Conservation (phyloP, 1,284 basidiomycete species). For the Puccinia novopanici region DNA sequence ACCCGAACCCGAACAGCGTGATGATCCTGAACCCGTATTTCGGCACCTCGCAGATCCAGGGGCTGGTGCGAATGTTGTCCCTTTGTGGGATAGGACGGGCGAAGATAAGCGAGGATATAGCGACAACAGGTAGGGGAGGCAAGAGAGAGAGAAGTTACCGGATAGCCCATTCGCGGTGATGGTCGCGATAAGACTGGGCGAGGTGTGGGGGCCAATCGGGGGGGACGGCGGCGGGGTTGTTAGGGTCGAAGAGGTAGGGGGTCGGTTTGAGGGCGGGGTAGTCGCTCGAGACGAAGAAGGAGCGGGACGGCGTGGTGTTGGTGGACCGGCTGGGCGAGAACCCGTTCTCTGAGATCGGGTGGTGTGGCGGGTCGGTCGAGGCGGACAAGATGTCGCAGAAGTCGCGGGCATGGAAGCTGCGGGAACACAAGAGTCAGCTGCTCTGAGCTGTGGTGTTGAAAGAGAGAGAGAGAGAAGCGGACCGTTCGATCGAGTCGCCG, state of each 20-base stretch:
- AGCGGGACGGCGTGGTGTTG: conserved; percentile 4
- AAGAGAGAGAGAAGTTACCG: neutral
- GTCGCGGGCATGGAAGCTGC: conserved; percentile 32
- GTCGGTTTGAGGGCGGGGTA: neutral
- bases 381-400: conserved; percentile 41
- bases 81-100: neutral
- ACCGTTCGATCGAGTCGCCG: conserved; percentile 47
- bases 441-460: neutral
- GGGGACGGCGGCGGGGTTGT: conserved; percentile 2
- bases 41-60: conserved; percentile 47
- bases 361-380: neutral
- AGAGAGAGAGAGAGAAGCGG: neutral
- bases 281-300: conserved; percentile 7
- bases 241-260: conserved; percentile 4
- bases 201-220: conserved; percentile 25
- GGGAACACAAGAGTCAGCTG: neutral
- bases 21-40: conserved; percentile 43
- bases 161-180: conserved; percentile 34
- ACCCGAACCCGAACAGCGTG: conserved; percentile 27
- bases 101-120: neutral
- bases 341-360: conserved; percentile 20
- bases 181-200: neutral
- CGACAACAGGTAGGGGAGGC: neutral
- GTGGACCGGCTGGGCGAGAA: neutral
- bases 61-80: conserved; percentile 46